Evolutionary conservation across 1,284 basidiomycete genomes (phyloP).

Genomic region (Erythrobasidium hasegawianum): DNA sequence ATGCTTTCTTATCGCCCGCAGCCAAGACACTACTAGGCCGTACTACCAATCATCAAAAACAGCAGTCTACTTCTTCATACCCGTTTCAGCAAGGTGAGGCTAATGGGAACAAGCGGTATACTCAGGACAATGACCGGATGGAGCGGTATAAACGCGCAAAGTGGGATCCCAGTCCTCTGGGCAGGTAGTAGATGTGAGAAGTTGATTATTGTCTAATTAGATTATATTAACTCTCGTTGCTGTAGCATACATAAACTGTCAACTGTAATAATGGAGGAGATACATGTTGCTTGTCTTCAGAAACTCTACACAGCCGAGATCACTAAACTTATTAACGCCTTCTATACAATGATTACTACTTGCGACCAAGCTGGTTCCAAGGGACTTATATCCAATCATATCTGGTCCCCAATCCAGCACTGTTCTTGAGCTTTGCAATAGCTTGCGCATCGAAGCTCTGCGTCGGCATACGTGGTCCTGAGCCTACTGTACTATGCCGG

Average conservation of each 20-base stretch:
- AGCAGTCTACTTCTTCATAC: conserved; percentile 27
- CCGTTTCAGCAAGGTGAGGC: conserved; percentile 8
- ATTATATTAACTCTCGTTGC: background rate
- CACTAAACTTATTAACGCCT: background rate
- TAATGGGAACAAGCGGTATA: conserved; percentile 11
- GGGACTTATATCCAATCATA: conserved; percentile 23
- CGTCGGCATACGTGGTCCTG: conserved; percentile 10
- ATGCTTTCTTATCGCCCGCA: conserved; percentile 65
- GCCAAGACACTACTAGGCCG: conserved; percentile 68
- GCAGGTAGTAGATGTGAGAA: background rate
- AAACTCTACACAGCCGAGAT: conserved; percentile 4
- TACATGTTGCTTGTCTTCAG: background rate
- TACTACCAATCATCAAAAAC: conserved; percentile 48
- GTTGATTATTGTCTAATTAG: background rate
- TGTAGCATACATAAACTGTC: background rate
- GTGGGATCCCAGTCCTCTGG: conserved; percentile 38
- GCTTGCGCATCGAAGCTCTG: conserved; percentile 26
- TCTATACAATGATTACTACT: background rate
- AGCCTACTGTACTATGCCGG: background rate
- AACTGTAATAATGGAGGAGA: background rate
- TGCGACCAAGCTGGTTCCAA: background rate
- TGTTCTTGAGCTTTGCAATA: conserved; percentile 11
- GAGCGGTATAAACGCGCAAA: conserved; percentile 35
- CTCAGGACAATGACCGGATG: conserved; percentile 29
- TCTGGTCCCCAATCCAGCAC: background rate